Evolutionary conservation across 495 filamentous ascomycete genomes (phyloP), one percentile per base, ranked within the genome.

Genomic region (Penicillium parvum): DNA sequence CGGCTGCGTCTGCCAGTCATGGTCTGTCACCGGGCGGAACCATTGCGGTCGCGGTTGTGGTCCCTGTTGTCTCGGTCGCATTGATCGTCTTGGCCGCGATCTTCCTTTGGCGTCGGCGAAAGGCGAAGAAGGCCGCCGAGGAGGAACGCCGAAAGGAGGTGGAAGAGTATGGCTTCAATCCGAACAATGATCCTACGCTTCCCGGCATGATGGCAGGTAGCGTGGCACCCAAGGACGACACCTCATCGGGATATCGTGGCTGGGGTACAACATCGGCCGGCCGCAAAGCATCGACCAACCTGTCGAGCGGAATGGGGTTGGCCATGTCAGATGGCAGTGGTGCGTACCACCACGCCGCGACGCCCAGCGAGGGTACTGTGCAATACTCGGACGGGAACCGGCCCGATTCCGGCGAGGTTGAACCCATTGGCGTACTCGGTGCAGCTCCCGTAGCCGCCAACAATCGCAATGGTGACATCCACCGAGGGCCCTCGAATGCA

Each of bases 121-220:
- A 90, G 64, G 80, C 84, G 50, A 79, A 83, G 27, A 95, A 86
- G 68, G 82, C 83, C 30, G 83, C 80, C n/a, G 86, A 87, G 53
- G 92, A 96, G 49, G 79, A 88, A 37, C 76, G 92, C 39, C 77
- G 90, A 40, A 95, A 96, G 64, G 94, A 97, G 58, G 86, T 95
- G 3, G 91, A 96, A 60, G 92, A 96, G 52, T 96, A 96, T 60
- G 84, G 83, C 15, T 96, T 89, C 71, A 97, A 96, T 59, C 92
- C 91, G 6, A 97, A 96, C 64, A 79, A 88, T 41, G 90, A 95
- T 56, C 90, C 92, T 1, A 85, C 85, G 3, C 66, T 91, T 3
- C 88, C 90, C n/a, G 68, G 66, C 18, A 61, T 60, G n/a, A n/a
- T n/a, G 19, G 77, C 64, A 32, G 75, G 68, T 34, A 69, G 64